Percentiles rank a stretch among this genome's conserved stretches.
These are phyloP conservation scores for Kodamaea alishanica DNA, from an alignment of 1,139 yeast genomes.

Conservation along the genomic window DNA sequence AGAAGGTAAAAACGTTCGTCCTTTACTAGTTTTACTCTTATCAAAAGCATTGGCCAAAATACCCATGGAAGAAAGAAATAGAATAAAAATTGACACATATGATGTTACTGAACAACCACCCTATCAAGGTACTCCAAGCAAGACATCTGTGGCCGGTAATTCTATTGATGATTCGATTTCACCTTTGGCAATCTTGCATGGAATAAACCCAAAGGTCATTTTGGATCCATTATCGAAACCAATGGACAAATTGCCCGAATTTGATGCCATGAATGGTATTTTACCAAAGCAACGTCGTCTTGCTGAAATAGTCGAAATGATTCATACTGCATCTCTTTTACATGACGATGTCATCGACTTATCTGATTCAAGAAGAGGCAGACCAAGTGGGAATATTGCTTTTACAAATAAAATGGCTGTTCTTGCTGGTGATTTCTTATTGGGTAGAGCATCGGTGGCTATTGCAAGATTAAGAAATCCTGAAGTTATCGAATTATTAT, in stretches of 20 bases:
- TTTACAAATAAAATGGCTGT: conserved; percentile 97
- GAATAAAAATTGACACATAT: conserved; percentile 55
- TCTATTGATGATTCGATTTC: conserved; percentile 60
- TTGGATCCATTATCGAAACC: conserved; percentile 83
- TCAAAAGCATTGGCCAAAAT: conserved; percentile 79
- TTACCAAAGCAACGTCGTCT: conserved; percentile 90
- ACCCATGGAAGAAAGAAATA: conserved; percentile 64
- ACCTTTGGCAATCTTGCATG: conserved; percentile 81
- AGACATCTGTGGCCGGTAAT: conserved; percentile 51
- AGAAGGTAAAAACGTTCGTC: conserved; percentile 94
- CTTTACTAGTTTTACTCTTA: conserved; percentile 76
- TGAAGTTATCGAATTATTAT: conserved; percentile 93
- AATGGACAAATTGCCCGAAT: conserved; percentile 65
- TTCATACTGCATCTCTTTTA: conserved; percentile 92
- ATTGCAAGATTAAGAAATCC: conserved; percentile 90
- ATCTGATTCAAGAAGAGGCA: conserved; percentile 85
- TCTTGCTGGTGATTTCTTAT: conserved; percentile 89
- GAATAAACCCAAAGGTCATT: conserved; percentile 76
- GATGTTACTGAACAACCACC: conserved; percentile 67
- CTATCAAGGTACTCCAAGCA: conserved; percentile 49
- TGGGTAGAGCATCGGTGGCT: conserved; percentile 95
- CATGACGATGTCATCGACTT: conserved; percentile 98
- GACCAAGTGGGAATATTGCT: conserved; percentile 89
- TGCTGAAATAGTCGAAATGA: conserved; percentile 98
- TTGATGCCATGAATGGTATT: conserved; percentile 62